Base-by-base conservation (phyloP, 352 stramenopile genomes). In the Phytophthora quininea region DNA sequence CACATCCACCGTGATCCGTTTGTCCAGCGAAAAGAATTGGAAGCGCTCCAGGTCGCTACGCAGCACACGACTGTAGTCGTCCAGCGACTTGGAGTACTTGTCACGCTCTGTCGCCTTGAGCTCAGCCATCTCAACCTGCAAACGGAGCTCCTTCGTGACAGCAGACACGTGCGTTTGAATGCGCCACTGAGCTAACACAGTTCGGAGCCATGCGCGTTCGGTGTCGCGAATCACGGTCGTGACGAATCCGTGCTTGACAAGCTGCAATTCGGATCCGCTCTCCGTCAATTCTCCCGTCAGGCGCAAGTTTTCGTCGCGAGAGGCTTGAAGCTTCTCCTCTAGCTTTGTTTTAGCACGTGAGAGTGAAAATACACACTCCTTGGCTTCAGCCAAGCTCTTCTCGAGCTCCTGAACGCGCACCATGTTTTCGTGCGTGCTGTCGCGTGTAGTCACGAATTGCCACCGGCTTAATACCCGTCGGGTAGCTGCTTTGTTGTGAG, bases 1-100 rank as follows among this genome's bases (percentile, higher is more conserved):
- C n/a, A 89, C 79, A 33, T 93, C 83, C 1, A 93, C 81, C 19
- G 83, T 82, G 38, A 93, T 82, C 3, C 82, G 77, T 64, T 91
- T 92, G 57, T 93, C 85, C 19, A 92, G 80, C 19, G 81, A 90
- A 55, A 92, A 89, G 50, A 92, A 92, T 53, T 93, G 85, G 45
- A 86, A 92, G 12, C 83, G 79, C 59, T 93, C 85, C 19, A 93
- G 63, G 50, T 93, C 85, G 33, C 67, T 88, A 10, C 82, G 82
- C 14, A 93, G 67, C 10, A 93, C 85, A 11, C 80, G 77, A 29
- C 85, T 91, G 69, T 91, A 93, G 38, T 91, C 82, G 35, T 90
- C 83, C 24, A 91, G 63, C 10, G 79, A 86, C 38, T 84, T 80
- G 5, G 81, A 78, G 31, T 91, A 84, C 45, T 89, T 86, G 11